Evolutionary conservation across 148 eudicot genomes (phyloP), one percentile per base, ranked within the genome.

Genomic region (Rhododendron kiyosumense): DNA sequence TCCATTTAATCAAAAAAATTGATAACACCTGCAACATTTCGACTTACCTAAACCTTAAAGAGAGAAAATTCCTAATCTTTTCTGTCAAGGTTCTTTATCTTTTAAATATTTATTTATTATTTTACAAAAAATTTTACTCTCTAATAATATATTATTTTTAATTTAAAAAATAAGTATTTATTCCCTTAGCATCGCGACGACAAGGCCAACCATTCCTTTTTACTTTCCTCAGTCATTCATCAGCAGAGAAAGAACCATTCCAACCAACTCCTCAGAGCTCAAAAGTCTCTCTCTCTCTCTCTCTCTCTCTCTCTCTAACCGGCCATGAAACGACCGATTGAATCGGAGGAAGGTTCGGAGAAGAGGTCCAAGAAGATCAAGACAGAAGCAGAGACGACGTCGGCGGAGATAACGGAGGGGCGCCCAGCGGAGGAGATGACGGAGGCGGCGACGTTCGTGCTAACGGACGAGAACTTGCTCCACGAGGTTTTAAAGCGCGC

Each of bases 401-500:
- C 10, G 67, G 67, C 67, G 67, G 88, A 80, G 22, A 73, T 18
- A 49, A 3, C 76, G 61, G 59, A 24, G 26, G 85, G 54, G 20
- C 85, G 43, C 8, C 76, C 78, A 5, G 79, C 84, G 15, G 87
- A 75, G 14, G 88, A 79, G 22, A 77, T 28, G 45, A 11, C 76
- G 67, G 59, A 26, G 22, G 85, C 67, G 22, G 57, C 79, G 14
- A 74, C 85, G 14, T 82, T 85, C 18, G 90, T 91, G 54, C 41
- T 91, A n/a, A 76, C 90, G 13, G 98, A 96, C 81, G 98, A 96
- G 73, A 93, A 96, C 84, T 57, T 96, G 5, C 87, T 96, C 32
- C 94, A 91, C 93, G 98, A 96, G 88, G 89, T 96, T 2, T 87
- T 96, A 80, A 92, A 92, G 32, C 94, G 92, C 90, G 96, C 86